A percentile compares a stretch with the other conserved stretches of the same genome.
phyloP scores from a whole-genome alignment of 805 yeast genomes.

The Dipodascus albidus region DNA sequence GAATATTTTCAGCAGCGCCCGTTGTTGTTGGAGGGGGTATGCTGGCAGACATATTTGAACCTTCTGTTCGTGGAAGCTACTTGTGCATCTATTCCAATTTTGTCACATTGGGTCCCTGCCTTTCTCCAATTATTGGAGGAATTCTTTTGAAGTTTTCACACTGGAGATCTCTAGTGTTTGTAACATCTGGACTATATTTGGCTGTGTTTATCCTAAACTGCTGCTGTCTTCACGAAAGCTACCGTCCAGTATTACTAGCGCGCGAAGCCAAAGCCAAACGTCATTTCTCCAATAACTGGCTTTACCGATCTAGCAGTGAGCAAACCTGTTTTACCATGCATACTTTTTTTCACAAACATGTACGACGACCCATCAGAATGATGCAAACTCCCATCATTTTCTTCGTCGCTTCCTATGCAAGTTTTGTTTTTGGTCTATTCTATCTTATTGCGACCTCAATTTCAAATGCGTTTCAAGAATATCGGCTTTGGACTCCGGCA shows the following conservation, averaged over 20 bases:
- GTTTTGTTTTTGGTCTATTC: constrained; percentile 34
- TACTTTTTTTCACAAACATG: constrained; percentile 62
- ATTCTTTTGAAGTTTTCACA: not conserved
- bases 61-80: constrained; percentile 42
- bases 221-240: constrained; percentile 28
- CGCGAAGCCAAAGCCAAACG: constrained; percentile 56
- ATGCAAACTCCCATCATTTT: constrained; percentile 38
- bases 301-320: constrained; percentile 88
- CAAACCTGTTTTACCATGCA: constrained; percentile 59
- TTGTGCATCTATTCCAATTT: constrained; percentile 38
- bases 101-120: constrained; percentile 32
- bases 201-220: constrained; percentile 28
- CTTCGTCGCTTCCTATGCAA: constrained; percentile 30
- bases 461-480: constrained; percentile 25
- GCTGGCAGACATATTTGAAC: constrained; percentile 44
- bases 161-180: not conserved
- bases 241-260: constrained; percentile 40
- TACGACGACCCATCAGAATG: constrained; percentile 72
- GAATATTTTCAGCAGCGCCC: constrained; percentile 50
- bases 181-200: constrained; percentile 10
- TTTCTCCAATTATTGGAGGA: constrained; percentile 38
- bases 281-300: constrained; percentile 66
- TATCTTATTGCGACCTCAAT: constrained; percentile 32
- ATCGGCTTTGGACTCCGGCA: constrained; percentile 25
- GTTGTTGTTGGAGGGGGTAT: constrained; percentile 49